These are phyloP conservation scores for Ganoderma sp. DNA, from an alignment of 1,284 basidiomycete species.

Conservation along the genomic window DNA sequence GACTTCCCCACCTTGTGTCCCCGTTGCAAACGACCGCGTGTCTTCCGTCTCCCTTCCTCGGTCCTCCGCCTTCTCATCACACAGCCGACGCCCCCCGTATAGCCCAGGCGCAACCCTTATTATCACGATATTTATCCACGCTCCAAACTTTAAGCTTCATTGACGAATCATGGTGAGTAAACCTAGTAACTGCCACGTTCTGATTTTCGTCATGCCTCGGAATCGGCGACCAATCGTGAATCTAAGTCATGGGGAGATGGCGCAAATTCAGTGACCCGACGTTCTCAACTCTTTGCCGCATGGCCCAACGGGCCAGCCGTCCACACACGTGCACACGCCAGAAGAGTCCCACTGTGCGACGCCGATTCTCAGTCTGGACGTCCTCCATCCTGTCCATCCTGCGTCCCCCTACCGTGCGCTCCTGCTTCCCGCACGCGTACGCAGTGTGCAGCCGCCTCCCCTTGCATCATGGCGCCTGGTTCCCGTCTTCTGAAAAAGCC, in stretches of 20 bases:
- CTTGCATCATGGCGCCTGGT: slow-evolving; percentile 35
- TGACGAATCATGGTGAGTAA: slow-evolving; percentile 32
- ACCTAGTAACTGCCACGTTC: slow-evolving; percentile 18
- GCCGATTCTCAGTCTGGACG: slow-evolving; percentile 18
- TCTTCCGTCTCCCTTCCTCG: slow-evolving; percentile 14
- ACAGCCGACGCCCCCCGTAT: slow-evolving; percentile 9
- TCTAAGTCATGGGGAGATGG: slow-evolving; percentile 31
- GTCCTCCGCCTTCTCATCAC: slow-evolving; percentile 14
- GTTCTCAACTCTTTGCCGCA: slow-evolving; percentile 27
- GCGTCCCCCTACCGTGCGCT: slow-evolving; percentile 17
- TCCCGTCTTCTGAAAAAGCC: slow-evolving; percentile 40
- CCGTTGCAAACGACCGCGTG: slow-evolving; percentile 26
- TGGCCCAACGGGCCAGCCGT: slow-evolving; percentile 24
- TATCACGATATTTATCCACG: slow-evolving; percentile 31
- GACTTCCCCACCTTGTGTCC: slow-evolving; percentile 19
- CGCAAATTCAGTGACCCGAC: slow-evolving; percentile 19
- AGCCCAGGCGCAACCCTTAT: slow-evolving; percentile 12
- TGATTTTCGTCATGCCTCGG: slow-evolving; percentile 28
- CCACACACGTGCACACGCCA: slow-evolving; percentile 33
- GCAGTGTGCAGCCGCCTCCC: slow-evolving; percentile 22
- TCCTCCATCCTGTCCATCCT: slow-evolving; percentile 25
- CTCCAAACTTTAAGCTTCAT: slow-evolving; percentile 15
- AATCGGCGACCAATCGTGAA: slow-evolving; percentile 23
- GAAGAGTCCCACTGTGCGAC: slow-evolving; percentile 28
- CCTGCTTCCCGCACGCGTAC: slow-evolving; percentile 18